Base-by-base conservation (phyloP, 345 rosid species). In the Melastoma malabathricum region DNA sequence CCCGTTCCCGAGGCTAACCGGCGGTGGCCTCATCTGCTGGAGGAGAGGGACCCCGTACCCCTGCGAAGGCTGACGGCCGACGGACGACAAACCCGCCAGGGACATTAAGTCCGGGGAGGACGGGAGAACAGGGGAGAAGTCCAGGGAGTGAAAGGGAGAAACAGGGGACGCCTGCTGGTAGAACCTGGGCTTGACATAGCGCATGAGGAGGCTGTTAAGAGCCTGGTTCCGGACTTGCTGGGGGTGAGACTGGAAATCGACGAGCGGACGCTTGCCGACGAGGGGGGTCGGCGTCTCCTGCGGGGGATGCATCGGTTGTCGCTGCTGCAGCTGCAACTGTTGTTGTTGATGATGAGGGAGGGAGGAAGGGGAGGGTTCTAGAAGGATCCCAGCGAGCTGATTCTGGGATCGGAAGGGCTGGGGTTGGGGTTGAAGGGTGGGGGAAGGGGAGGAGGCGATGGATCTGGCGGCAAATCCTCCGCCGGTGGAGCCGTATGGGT, bases 171-270 rank as follows among this genome's bases (percentile, higher is more conserved):
- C 51, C 25, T 75, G 72, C 54, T 69, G 81, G 46, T 67, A 72
- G 27, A 52, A 59, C 56, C 95, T 67, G 20, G 82, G 77, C 78
- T 80, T 84, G n/a, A 92, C 95, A 6, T 95, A 79, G 46, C 96
- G 87, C 29, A 68, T 68, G 57, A 77, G 64, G 31, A 82, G 64
- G 15, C 61, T 68, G 62, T 55, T 80, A 4, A 75, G 65, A 18
- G 70, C 72, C 15, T 75, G 70, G 43, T 71, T 74, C 12, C 70
- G 60, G 38, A 57, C 64, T 13, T 62, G 59, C 45, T 69, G 69
- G 2, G 52, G 67, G 8, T 69, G 75, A 34, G 72, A 60, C 47
- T 90, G 93, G 51, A 75, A 92, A 51, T 92, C 89, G 1, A 77
- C 75, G 9, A 82, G 71, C 14, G 81, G 72, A 10, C 98, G 66